Evolutionary conservation across 495 filamentous ascomycete genomes (phyloP), one percentile per base, ranked within the genome.

Genomic region (Hypomontagnella monticulosa): DNA sequence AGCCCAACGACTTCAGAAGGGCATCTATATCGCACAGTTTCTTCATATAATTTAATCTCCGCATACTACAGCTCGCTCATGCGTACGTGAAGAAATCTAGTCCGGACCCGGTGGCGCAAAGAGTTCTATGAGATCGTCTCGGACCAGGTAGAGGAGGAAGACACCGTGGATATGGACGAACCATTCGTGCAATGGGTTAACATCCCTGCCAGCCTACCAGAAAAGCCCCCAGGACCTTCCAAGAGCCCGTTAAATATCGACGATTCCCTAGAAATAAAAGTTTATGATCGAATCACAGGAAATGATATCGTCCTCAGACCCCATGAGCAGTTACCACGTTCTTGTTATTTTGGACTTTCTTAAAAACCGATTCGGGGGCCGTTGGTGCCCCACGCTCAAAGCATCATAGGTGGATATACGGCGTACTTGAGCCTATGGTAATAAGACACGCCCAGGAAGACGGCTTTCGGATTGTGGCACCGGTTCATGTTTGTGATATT

Each of bases 51-150:
- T n/a, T n/a, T n/a, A n/a, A 48, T 57, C 19, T 42, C 40, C 6
- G 15, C 46, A n/a, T n/a, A 7, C 10, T 46, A 2, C 38, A 27
- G 4, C 10, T 15, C 14, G 4, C 30, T 9, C 53, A 44, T 30
- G 40, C 10, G n/a, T 56, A 56, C 53, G 46, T 36, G 53, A 12
- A 46, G 30, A 36, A 36, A 23, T 27, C 38, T n/a, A 34, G 41
- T 5, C 30, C 12, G 7, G 40, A 56, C 4, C 4, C 1, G 14
- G 1, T 47, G 43, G 43, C 18, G 23, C 10, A 23, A n/a, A 3
- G 20, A 47, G 4, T 20, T 47, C 11, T 47, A 47, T 11, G 43
- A 47, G 1, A 47, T 47, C 12, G 43, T 30, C 3, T 47, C 43
- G 10, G n/a, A 12, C 16, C 43, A 47, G 4, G 43, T 19, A 6